phyloP scores from a whole-genome alignment of 2,329 filamentous ascomycete species.

The Mycogone perniciosa region DNA sequence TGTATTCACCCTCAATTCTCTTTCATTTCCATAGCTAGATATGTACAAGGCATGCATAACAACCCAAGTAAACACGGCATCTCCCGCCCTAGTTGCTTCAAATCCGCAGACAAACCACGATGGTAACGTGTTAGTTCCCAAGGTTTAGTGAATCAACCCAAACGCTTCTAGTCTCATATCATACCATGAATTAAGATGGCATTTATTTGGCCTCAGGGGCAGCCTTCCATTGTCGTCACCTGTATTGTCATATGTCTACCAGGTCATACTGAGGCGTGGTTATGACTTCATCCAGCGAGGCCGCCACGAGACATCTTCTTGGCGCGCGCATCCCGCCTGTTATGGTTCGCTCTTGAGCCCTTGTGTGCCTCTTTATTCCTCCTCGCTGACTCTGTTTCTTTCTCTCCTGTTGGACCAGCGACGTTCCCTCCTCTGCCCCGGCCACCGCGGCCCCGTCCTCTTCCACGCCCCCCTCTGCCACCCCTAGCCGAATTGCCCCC shows the following conservation, averaged over 20 bases:
- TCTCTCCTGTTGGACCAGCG: slow-evolving; percentile 59
- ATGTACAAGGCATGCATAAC: background rate
- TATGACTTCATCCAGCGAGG: slow-evolving; percentile 27
- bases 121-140: no score
- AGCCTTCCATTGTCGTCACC: no score
- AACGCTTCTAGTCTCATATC: no score
- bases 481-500: slow-evolving; percentile 39
- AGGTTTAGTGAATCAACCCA: no score
- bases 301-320: slow-evolving; percentile 57
- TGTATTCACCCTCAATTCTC: background rate
- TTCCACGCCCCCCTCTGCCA: slow-evolving; percentile 39
- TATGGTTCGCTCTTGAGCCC: slow-evolving; percentile 77
- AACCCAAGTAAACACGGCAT: background rate
- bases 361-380: slow-evolving; percentile 79
- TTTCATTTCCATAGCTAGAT: background rate
- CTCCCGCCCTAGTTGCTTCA: no score
- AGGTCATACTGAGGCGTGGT: background rate
- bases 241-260: background rate
- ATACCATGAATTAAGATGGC: no score
- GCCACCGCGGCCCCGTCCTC: slow-evolving; percentile 33
- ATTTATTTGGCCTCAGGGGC: no score
- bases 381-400: slow-evolving; percentile 63
- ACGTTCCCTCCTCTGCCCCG: slow-evolving; percentile 53
- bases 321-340: slow-evolving; percentile 64
- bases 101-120: no score